Percentiles rank a stretch among this genome's conserved stretches.
phyloP scores from a whole-genome alignment of 2,329 filamentous ascomycete species.

The Fusarium verticillioides region DNA sequence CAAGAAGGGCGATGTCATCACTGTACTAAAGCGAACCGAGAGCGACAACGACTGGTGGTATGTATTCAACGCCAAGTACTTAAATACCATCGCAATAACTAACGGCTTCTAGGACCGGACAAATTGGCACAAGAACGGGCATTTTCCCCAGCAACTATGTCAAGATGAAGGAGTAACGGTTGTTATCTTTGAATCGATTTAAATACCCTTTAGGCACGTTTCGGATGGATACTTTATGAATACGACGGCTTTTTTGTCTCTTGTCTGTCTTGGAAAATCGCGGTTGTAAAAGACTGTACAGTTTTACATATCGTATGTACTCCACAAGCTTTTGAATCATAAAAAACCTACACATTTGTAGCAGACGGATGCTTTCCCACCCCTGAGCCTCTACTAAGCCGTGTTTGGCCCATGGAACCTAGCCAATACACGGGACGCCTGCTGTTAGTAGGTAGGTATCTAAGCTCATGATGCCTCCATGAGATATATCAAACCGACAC shows the following conservation, averaged over 20 bases:
- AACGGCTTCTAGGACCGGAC: slow-evolving; percentile 75
- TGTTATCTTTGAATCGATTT: slow-evolving; percentile 32
- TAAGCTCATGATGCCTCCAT: not conserved
- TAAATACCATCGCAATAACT: not conserved
- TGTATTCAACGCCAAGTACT: slow-evolving; percentile 48
- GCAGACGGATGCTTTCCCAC: not conserved
- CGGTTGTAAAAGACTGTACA: slow-evolving; percentile 2
- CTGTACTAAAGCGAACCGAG: slow-evolving; percentile 92
- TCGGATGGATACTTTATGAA: slow-evolving; percentile 20
- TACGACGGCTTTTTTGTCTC: slow-evolving; percentile 14
- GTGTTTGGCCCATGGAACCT: not conserved
- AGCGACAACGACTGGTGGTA: slow-evolving; percentile 96
- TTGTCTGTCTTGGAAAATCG: not conserved
- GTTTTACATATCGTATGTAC: not conserved
- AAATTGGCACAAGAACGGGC: slow-evolving; percentile 83
- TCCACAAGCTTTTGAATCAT: not conserved
- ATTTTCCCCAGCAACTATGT: slow-evolving; percentile 92
- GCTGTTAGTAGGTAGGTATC: not conserved
- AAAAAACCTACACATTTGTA: not conserved
- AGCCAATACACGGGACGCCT: not conserved
- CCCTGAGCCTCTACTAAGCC: not conserved
- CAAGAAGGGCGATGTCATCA: slow-evolving; percentile 97
- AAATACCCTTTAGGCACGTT: slow-evolving; percentile 37
- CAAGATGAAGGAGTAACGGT: slow-evolving; percentile 67
- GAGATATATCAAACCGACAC: not conserved